A percentile compares a stretch with the other conserved stretches of the same genome.
Conservation (phyloP, 768 basidiomycete genomes). For the Phaeolepiota aurea region DNA sequence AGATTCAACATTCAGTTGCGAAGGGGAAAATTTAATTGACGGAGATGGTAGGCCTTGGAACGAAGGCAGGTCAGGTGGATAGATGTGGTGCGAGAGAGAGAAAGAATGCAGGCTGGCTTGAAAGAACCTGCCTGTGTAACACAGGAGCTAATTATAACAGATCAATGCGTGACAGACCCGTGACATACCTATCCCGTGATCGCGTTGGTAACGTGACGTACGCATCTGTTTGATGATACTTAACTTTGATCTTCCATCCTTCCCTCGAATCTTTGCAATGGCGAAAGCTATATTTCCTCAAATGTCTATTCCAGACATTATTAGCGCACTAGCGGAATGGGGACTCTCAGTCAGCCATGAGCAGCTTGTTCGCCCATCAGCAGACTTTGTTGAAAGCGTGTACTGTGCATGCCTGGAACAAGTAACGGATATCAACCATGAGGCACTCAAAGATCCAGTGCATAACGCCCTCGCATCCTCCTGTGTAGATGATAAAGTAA, state of each 20-base stretch:
- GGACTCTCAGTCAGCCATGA: constrained; percentile 57
- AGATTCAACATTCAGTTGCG: constrained; percentile 3
- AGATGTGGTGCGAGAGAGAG: too few relatives aligned
- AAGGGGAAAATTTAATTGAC: too few relatives aligned
- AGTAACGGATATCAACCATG: constrained; percentile 55
- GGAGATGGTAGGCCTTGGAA: too few relatives aligned
- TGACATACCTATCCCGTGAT: too few relatives aligned
- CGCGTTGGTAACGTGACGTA: constrained; percentile 15
- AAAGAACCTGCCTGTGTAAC: too few relatives aligned
- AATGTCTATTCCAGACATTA: constrained; percentile 57
- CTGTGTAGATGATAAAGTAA: constrained; percentile 47
- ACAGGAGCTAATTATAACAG: too few relatives aligned
- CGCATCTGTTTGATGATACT: constrained; percentile 11
- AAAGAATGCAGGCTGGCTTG: too few relatives aligned
- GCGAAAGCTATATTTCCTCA: constrained; percentile 53
- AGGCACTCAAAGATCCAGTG: constrained; percentile 49
- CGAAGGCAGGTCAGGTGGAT: too few relatives aligned
- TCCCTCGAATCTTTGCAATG: constrained; percentile 17
- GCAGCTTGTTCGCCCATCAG: constrained; percentile 57
- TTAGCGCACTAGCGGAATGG: constrained; percentile 59
- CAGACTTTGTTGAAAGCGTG: constrained; percentile 64
- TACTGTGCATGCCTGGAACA: constrained; percentile 68
- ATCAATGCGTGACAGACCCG: not conserved
- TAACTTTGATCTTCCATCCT: constrained; percentile 1
- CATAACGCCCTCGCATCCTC: constrained; percentile 45